Evolutionary conservation across 805 yeast species (phyloP), one percentile per base, ranked within the genome.

Genomic region (Monosporozyma unispora): DNA sequence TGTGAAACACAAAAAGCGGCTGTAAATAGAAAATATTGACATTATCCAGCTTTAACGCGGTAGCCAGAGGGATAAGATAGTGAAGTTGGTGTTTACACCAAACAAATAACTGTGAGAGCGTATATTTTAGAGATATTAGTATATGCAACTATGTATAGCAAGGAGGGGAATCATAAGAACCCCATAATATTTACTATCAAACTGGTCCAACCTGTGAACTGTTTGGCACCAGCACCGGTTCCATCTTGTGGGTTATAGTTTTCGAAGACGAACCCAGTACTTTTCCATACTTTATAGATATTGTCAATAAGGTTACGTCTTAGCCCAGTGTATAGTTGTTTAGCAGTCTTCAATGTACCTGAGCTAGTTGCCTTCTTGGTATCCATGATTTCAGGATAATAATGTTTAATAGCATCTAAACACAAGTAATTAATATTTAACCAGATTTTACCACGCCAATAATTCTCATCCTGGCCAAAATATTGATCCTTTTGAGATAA

Each of bases 361-460:
- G 21, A 41, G 44, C 45, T 44, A 1, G 52, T 49, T 2, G 54
- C 59, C 41, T 55, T 52, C 4, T 39, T 23, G 9, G 11, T 29
- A 7, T 59, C 55, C n/a, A 61, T 51, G 2, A 59, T 60, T 16
- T 57, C 60, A 9, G 62, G 61, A 48, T 59, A 62, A 60, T 90
- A 91, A 62, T 79, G 69, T 29, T 71, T 64, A 53, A 93, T 70
- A 4, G 86, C 76, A 48, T 88, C 93, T 41, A 93, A 70, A 4
- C 82, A 72, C 65, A 93, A 70, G 61, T 88, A 91, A 70, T 93
- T 93, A 60, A 93, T 85, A 64, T 89, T 86, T 57, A 89, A 73
- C 98, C 98, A 93, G 25, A 93, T 75, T 18, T 95, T 87, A 1
- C 96, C 93, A 54, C 96, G 78, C 99, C 99, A 93, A 70, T 93